A percentile compares a stretch with the other conserved stretches of the same genome.
Evolutionary conservation across 192 early-diverging fungal genomes (phyloP).

Genomic region (Geosiphon pyriformis): DNA sequence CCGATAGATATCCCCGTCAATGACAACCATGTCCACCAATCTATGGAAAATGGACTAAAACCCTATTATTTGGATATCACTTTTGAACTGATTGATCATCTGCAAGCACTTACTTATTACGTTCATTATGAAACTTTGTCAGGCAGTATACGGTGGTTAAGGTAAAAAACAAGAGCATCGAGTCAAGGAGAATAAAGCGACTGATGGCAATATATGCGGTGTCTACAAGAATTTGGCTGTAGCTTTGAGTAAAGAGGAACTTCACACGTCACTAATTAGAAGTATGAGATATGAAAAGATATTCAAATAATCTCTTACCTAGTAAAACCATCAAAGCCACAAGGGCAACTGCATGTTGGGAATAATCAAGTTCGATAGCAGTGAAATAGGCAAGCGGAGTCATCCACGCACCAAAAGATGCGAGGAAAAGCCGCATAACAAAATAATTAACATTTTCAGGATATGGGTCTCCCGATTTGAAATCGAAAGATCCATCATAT

Average conservation of each 20-base stretch:
- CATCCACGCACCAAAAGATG: constrained; percentile 80
- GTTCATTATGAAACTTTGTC: constrained; percentile 69
- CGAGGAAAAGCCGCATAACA: constrained; percentile 87
- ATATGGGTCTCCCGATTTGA: constrained; percentile 74
- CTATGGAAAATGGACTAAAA: constrained; percentile 67
- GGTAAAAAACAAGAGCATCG: constrained; percentile 92
- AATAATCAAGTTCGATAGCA: constrained; percentile 65
- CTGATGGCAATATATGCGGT: constrained; percentile 71
- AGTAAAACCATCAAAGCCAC: constrained; percentile 76
- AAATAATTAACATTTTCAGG: constrained; percentile 77
- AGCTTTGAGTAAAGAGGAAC: not conserved
- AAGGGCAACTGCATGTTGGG: constrained; percentile 58
- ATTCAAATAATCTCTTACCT: constrained; percentile 40
- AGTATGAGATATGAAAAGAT: not conserved
- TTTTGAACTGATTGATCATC: not conserved
- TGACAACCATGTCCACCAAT: constrained; percentile 88
- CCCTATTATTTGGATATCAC: not conserved
- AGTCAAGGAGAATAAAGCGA: constrained; percentile 92
- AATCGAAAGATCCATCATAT: constrained; percentile 82
- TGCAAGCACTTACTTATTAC: constrained; percentile 39
- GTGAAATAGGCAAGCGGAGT: constrained; percentile 91
- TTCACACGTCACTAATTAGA: not conserved
- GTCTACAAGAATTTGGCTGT: constrained; percentile 41
- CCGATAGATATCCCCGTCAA: constrained; percentile 87
- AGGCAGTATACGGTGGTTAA: constrained; percentile 60